Conservation (phyloP, 2,329 filamentous ascomycete species). For the Geosmithia flava region DNA sequence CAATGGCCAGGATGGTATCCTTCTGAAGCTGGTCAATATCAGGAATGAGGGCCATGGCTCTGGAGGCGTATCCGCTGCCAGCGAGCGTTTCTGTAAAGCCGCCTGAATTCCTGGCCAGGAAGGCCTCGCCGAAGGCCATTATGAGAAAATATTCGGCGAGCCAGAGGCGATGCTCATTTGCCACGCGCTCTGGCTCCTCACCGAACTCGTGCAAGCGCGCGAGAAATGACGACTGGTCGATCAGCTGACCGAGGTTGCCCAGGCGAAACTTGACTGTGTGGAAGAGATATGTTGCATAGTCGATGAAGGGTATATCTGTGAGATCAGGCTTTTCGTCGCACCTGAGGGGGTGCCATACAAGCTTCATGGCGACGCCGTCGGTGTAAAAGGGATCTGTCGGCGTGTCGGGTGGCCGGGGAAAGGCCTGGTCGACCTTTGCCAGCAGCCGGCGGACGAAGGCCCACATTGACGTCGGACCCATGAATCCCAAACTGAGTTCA, state of each 20-base stretch:
- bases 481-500: neutral
- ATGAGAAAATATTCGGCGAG: conserved; percentile 18
- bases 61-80: conserved; percentile 22
- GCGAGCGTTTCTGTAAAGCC: conserved; percentile 15
- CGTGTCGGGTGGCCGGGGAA: neutral
- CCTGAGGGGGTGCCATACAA: neutral
- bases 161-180: conserved; percentile 8
- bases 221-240: conserved; percentile 2
- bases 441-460: conserved; percentile 1
- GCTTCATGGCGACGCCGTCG: conserved; percentile 1
- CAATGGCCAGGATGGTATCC: conserved; percentile 16
- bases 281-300: conserved; percentile 3
- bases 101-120: conserved; percentile 8
- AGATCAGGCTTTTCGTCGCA: neutral
- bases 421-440: neutral
- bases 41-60: conserved; percentile 24
- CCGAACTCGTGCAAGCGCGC: neutral
- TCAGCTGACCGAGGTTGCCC: conserved; percentile 1
- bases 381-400: conserved; percentile 3
- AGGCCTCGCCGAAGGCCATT: conserved; percentile 18
- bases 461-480: conserved; percentile 2
- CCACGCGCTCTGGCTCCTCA: neutral
- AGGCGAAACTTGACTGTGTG: conserved; percentile 3
- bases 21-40: conserved; percentile 18
- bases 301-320: neutral